Evolutionary conservation across 345 rosid species (phyloP), one percentile per base, ranked within the genome.

Genomic region (Syzygium grande): DNA sequence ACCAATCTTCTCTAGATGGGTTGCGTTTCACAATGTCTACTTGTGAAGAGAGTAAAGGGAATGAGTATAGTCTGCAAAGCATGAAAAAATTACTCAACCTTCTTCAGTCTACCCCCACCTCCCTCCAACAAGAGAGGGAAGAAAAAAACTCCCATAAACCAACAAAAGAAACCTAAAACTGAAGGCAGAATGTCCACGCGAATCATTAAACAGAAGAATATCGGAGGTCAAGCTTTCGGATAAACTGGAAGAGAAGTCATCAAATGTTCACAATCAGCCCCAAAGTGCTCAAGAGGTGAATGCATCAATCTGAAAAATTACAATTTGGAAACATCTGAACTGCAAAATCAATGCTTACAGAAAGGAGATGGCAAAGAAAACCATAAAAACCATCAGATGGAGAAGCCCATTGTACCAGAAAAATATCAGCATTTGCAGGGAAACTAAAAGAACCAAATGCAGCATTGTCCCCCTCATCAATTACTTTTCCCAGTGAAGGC

Each of bases 1-100:
- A 98, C 99, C 99, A 98, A 93, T 98, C 99, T 89, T 95, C 98
- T 90, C 97, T 94, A 80, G 93, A 97, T 84, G 96, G 94, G 92
- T 95, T 96, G 86, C 98, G 94, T 89, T 97, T 96, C 87, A 95
- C 92, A 68, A 98, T 95, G 89, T 96, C 96, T 91, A 93, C 94
- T 91, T 95, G 98, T 41, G 96, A 95, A 68, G 97, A 90, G 90
- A 94, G 97, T 84, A 93, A 91, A 86, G 99, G 99, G 92, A 97
- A 98, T 89, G 98, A 95, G 89, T 93, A 93, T 86, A 98, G 85
- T 91, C 99, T 98, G 93, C 83, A 87, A 90, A 91, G 61, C 87
- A 89, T 83, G 85, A 59, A 90, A 87, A 85, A 59, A 56, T 11
- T 34, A 38, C 19, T 83, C 12, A 17, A 84, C 46, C 54, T 51